A percentile compares a stretch with the other conserved stretches of the same genome.
These are phyloP conservation scores for Dryas alaskensis DNA, from an alignment of 306 rosid genomes.

Conservation along the genomic window DNA sequence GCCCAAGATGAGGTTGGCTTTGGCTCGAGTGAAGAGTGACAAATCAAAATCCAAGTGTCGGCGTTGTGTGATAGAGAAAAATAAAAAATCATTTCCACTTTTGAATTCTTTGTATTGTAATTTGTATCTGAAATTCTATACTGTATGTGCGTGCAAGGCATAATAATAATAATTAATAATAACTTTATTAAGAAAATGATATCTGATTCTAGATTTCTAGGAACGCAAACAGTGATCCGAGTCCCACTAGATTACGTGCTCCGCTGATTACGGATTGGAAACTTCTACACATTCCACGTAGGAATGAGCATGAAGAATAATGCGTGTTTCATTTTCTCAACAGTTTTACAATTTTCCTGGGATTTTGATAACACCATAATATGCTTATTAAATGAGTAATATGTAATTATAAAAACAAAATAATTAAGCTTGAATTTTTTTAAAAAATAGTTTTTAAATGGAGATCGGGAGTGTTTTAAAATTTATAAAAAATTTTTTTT, in stretches of 20 bases:
- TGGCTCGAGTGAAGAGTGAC: neutral
- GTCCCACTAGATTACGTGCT: neutral
- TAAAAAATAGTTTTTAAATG: no score
- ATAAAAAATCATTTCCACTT: neutral
- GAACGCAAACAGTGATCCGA: neutral
- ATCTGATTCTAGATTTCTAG: no score
- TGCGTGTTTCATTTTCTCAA: neutral
- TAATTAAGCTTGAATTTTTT: no score
- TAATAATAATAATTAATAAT: no score
- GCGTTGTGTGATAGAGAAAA: neutral
- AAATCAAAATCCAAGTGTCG: neutral
- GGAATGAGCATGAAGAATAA: neutral
- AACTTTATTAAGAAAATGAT: no score
- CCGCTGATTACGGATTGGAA: neutral
- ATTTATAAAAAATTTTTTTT: no score
- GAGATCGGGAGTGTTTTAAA: no score
- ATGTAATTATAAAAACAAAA: no score
- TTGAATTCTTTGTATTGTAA: neutral
- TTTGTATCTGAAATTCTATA: no score
- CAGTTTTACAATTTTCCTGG: neutral
- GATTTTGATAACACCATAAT: no score
- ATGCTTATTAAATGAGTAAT: no score
- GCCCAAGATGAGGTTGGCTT: neutral
- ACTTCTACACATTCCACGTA: neutral
- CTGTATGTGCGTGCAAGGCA: no score